These are phyloP conservation scores for Leishmania tropica DNA, from an alignment of 208 protist species.

Conservation along the genomic window DNA sequence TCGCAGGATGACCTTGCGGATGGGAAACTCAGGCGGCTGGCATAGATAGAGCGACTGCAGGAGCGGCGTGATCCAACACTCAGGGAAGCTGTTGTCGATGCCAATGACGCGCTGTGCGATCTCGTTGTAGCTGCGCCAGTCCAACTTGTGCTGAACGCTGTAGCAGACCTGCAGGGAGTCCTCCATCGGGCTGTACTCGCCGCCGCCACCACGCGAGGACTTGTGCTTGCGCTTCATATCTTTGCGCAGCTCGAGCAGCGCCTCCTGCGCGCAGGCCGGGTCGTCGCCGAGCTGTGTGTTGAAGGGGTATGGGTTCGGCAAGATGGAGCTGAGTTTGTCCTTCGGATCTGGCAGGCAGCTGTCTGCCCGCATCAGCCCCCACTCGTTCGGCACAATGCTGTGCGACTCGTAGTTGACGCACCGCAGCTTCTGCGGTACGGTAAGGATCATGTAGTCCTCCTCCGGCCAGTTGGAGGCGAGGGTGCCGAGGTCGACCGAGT, in stretches of 20 bases:
- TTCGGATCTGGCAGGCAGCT: constrained; percentile 85
- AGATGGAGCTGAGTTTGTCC: constrained; percentile 74
- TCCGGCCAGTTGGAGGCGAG: constrained; percentile 88
- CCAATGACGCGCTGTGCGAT: constrained; percentile 79
- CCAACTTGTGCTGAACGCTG: constrained; percentile 76
- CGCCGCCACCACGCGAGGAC: constrained; percentile 43
- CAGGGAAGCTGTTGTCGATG: constrained; percentile 89
- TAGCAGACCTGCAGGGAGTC: constrained; percentile 85
- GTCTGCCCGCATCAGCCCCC: constrained; percentile 76
- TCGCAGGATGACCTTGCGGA: constrained; percentile 78
- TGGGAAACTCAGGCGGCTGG: constrained; percentile 80
- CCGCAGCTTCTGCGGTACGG: constrained; percentile 74
- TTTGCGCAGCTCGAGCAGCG: constrained; percentile 81
- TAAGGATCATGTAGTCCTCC: constrained; percentile 89
- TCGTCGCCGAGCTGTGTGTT: constrained; percentile 84
- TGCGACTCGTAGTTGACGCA: constrained; percentile 65
- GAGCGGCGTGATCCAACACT: constrained; percentile 87
- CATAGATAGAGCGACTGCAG: constrained; percentile 88
- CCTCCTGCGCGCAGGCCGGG: constrained; percentile 68
- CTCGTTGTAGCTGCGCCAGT: constrained; percentile 85
- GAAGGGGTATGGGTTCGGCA: constrained; percentile 89
- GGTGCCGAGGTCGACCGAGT: constrained; percentile 29
- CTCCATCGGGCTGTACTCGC: constrained; percentile 82
- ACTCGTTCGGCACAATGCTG: constrained; percentile 64
- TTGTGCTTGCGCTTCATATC: constrained; percentile 76